A percentile compares a stretch with the other conserved stretches of the same genome.
Evolutionary conservation across 768 basidiomycete species (phyloP).

Genomic region (Agrocybe pediades): DNA sequence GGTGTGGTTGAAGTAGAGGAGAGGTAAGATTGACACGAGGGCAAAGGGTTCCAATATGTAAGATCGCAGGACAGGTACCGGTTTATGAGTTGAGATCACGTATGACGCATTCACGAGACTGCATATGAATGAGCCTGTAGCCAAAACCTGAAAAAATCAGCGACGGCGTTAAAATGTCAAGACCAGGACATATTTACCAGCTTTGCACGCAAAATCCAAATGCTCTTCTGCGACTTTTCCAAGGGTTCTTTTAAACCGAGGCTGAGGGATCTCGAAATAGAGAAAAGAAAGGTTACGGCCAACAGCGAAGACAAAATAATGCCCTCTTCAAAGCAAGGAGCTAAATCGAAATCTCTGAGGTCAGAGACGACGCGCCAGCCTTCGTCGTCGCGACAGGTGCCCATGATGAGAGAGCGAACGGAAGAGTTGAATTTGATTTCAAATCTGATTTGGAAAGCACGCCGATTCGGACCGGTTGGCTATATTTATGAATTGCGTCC

Average conservation of each 20-base stretch:
- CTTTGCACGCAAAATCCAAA: conserved; percentile 58
- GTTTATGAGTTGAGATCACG: conserved; percentile 33
- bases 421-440: not conserved
- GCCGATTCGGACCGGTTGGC: conserved; percentile 2
- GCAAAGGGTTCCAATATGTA: conserved; percentile 63
- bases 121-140: conserved; percentile 45
- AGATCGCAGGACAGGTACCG: conserved; percentile 46
- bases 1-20: conserved; percentile 72
- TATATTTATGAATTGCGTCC: not conserved
- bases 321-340: conserved; percentile 82
- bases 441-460: not conserved
- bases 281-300: conserved; percentile 42
- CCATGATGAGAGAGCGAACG: conserved; percentile 28
- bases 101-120: conserved; percentile 47
- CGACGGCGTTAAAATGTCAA: not conserved
- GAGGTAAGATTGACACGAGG: conserved; percentile 43
- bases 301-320: conserved; percentile 59
- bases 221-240: conserved; percentile 47
- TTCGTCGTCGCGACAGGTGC: conserved; percentile 54
- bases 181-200: conserved; percentile 51
- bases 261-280: conserved; percentile 36
- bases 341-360: conserved; percentile 69
- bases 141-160: conserved; percentile 39
- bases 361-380: conserved; percentile 68
- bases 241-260: conserved; percentile 25